Percentiles rank a stretch among this genome's conserved stretches.
Conservation (phyloP, 1,284 basidiomycete genomes). For the Apiotrichum sp. region DNA sequence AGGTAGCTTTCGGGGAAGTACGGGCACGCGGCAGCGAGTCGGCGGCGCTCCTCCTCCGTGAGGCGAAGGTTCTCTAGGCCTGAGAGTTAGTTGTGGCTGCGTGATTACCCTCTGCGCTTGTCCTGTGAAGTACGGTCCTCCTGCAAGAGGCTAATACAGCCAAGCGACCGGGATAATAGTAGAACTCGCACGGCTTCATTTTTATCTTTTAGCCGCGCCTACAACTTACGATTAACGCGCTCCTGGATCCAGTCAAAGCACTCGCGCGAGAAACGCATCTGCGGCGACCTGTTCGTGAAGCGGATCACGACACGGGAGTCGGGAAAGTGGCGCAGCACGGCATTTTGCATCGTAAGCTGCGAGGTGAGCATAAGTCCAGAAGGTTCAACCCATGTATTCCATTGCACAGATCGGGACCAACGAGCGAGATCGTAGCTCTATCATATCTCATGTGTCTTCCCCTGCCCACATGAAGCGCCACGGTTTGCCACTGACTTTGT, state of each 20-base stretch:
- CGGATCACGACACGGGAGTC: conserved; percentile 57
- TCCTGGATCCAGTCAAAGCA: conserved; percentile 63
- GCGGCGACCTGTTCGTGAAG: conserved; percentile 77
- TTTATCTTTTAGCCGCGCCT: too few species aligned
- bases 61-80: conserved; percentile 64
- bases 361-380: neutral
- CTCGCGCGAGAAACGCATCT: conserved; percentile 64
- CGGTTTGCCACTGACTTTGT: conserved; percentile 61
- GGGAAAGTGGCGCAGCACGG: conserved; percentile 73
- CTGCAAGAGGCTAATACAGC: too few species aligned
- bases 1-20: conserved; percentile 72
- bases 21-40: conserved; percentile 66
- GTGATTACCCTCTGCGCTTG: too few species aligned
- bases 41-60: conserved; percentile 59
- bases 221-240: conserved; percentile 60
- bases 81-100: conserved; percentile 34
- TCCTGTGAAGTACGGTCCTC: too few species aligned
- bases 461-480: neutral
- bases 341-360: conserved; percentile 96
- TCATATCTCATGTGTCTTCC: too few species aligned
- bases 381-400: too few species aligned
- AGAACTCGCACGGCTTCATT: too few species aligned
- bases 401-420: too few species aligned
- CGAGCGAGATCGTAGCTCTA: too few species aligned
- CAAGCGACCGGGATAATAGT: too few species aligned